These are phyloP conservation scores for Scytalidium lignicola DNA, from an alignment of 2,329 filamentous ascomycete species.

Conservation along the genomic window DNA sequence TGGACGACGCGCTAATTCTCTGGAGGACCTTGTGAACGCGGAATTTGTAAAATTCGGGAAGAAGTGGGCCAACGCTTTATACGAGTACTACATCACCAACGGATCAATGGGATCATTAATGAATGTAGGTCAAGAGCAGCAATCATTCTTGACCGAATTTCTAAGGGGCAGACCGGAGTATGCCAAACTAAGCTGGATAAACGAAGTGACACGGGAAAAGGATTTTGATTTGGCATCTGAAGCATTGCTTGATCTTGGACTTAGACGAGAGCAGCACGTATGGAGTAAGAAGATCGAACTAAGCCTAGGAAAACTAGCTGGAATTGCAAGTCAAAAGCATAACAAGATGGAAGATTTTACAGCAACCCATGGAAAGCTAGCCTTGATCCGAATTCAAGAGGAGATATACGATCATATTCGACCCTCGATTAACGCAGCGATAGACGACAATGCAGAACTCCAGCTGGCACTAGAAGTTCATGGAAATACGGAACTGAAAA, in stretches of 20 bases:
- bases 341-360: slow-evolving; percentile 28
- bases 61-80: slow-evolving; percentile 64
- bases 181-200: slow-evolving; percentile 87
- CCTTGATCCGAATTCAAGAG: slow-evolving; percentile 68
- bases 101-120: slow-evolving; percentile 65
- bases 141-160: slow-evolving; percentile 70
- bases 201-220: slow-evolving; percentile 73
- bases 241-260: slow-evolving; percentile 65
- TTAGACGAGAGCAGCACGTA: slow-evolving; percentile 67
- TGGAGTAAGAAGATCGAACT: slow-evolving; percentile 95
- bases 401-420: slow-evolving; percentile 66
- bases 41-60: slow-evolving; percentile 47
- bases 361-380: slow-evolving; percentile 22
- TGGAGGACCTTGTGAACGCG: slow-evolving; percentile 26
- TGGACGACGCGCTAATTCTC: slow-evolving; percentile 3
- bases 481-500: slow-evolving; percentile 46
- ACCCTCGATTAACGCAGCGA: slow-evolving; percentile 61
- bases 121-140: slow-evolving; percentile 63
- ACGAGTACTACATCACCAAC: slow-evolving; percentile 68
- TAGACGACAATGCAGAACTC: slow-evolving; percentile 75
- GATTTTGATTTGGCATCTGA: slow-evolving; percentile 70
- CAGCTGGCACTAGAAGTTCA: slow-evolving; percentile 66
- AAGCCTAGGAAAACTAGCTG: slow-evolving; percentile 78
- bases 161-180: slow-evolving; percentile 67
- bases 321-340: slow-evolving; percentile 54